A percentile compares a stretch with the other conserved stretches of the same genome.
Evolutionary conservation across 805 yeast species (phyloP).

Genomic region (Yarrowia osloensis): DNA sequence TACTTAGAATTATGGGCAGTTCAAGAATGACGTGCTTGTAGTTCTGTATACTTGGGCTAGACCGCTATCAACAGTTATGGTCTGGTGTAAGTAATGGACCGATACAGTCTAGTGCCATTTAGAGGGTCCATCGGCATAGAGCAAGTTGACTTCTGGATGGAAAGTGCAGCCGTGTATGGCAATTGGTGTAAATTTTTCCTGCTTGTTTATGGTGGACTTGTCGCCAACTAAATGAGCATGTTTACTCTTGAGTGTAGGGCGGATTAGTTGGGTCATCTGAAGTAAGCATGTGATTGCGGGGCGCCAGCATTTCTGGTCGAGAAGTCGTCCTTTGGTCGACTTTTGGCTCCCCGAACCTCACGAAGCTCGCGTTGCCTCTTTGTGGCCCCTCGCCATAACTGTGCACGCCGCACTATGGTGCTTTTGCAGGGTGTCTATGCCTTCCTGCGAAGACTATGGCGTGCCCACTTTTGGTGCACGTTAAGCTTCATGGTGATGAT

Average conservation of each 20-base stretch:
- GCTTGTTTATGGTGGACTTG: not conserved
- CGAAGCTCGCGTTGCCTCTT: not conserved
- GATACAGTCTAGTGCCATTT: not conserved
- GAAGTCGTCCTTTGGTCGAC: no score
- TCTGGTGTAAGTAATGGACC: not conserved
- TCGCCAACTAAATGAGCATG: no score
- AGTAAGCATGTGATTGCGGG: not conserved
- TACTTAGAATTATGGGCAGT: not conserved
- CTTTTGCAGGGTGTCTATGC: not conserved
- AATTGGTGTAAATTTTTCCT: no score
- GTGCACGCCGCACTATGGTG: not conserved
- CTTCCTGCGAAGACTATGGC: not conserved
- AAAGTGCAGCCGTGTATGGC: not conserved
- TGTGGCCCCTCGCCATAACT: not conserved
- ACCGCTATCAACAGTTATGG: not conserved
- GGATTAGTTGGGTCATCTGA: no score
- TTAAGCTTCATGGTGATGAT: conserved; percentile 2
- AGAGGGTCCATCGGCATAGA: not conserved
- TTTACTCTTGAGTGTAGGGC: no score
- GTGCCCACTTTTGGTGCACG: not conserved
- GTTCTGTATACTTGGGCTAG: no score
- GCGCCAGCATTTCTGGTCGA: not conserved
- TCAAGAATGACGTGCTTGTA: no score
- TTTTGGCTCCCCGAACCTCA: no score
- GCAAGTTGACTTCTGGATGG: not conserved